Evolutionary conservation across 2,329 filamentous ascomycete species (phyloP).

Genomic region (Ophiostoma sp.): DNA sequence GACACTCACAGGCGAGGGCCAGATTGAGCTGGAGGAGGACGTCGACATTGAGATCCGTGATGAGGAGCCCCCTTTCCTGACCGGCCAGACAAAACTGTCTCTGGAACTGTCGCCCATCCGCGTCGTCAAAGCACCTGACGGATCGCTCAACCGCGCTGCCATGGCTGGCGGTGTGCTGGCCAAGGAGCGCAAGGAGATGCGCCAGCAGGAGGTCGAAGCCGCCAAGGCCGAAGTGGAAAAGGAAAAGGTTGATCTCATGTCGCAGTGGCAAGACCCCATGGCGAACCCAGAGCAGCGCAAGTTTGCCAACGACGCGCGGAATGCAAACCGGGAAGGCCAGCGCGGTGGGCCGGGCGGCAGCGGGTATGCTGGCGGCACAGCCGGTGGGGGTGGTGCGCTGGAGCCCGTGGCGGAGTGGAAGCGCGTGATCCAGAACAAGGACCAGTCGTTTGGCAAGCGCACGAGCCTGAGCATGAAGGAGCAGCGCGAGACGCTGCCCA

Average conservation of each 20-base stretch:
- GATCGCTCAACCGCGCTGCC: conserved; percentile 93
- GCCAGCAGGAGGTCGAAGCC: conserved; percentile 79
- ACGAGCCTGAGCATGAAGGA: conserved; percentile 92
- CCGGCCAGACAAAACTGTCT: conserved; percentile 93
- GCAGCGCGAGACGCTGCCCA: conserved; percentile 82
- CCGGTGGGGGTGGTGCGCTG: conserved; percentile 12
- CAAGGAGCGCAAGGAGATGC: conserved; percentile 82
- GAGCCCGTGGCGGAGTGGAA: conserved; percentile 91
- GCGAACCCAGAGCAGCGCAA: conserved; percentile 74
- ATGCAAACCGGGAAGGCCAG: conserved; percentile 36
- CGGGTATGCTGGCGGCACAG: background rate
- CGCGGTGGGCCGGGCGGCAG: conserved; percentile 9
- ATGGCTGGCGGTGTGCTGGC: conserved; percentile 87
- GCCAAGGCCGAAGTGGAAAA: conserved; percentile 73
- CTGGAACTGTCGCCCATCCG: conserved; percentile 91
- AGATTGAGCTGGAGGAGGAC: conserved; percentile 90
- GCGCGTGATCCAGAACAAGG: conserved; percentile 70
- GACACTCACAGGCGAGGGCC: conserved; percentile 75
- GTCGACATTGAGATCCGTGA: conserved; percentile 95
- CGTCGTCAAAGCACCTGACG: conserved; percentile 94
- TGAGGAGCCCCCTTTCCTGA: conserved; percentile 92
- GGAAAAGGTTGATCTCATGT: conserved; percentile 74
- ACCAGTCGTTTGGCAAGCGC: conserved; percentile 75
- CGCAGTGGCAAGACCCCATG: conserved; percentile 98
- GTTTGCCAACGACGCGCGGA: conserved; percentile 80